Evolutionary conservation across 2,329 filamentous ascomycete genomes (phyloP).

Genomic region (Aspergillus arachidicola): DNA sequence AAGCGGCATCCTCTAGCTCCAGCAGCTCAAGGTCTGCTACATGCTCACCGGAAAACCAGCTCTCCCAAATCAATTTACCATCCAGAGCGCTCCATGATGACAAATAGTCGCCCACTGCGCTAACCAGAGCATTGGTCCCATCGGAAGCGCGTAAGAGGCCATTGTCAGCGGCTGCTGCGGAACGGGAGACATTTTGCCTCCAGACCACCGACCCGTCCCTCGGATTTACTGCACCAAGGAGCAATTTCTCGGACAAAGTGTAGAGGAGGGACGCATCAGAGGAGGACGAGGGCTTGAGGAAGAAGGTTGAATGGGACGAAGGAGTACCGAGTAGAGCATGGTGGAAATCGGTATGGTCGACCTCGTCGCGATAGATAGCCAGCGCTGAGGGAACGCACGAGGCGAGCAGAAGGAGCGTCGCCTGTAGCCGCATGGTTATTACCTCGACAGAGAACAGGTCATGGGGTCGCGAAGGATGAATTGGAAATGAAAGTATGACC

Average conservation of each 20-base stretch:
- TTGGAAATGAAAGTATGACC: constrained; percentile 17
- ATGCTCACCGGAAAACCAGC: constrained; percentile 55
- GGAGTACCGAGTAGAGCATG: constrained; percentile 84
- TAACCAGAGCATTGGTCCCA: constrained; percentile 75
- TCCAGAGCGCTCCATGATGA: constrained; percentile 81
- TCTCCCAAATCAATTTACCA: constrained; percentile 77
- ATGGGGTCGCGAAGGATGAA: constrained; percentile 30
- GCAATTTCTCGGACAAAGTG: constrained; percentile 79
- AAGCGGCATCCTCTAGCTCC: constrained; percentile 63
- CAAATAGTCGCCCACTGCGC: constrained; percentile 70
- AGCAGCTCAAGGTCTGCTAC: constrained; percentile 67
- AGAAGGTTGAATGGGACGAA: constrained; percentile 83
- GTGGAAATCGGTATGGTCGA: constrained; percentile 90
- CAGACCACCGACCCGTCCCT: constrained; percentile 82
- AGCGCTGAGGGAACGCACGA: constrained; percentile 54
- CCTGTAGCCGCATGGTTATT: constrained; percentile 45
- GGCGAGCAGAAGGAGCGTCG: constrained; percentile 41
- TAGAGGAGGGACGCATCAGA: constrained; percentile 90
- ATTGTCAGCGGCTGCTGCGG: constrained; percentile 26
- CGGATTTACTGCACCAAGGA: constrained; percentile 87
- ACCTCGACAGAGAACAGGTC: constrained; percentile 30
- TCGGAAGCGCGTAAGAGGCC: constrained; percentile 70
- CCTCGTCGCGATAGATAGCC: constrained; percentile 87
- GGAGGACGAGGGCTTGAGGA: constrained; percentile 79
- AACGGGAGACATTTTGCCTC: constrained; percentile 72